These are phyloP conservation scores for Pseudonectria foliicola DNA, from an alignment of 2,329 filamentous ascomycete genomes.

Conservation along the genomic window DNA sequence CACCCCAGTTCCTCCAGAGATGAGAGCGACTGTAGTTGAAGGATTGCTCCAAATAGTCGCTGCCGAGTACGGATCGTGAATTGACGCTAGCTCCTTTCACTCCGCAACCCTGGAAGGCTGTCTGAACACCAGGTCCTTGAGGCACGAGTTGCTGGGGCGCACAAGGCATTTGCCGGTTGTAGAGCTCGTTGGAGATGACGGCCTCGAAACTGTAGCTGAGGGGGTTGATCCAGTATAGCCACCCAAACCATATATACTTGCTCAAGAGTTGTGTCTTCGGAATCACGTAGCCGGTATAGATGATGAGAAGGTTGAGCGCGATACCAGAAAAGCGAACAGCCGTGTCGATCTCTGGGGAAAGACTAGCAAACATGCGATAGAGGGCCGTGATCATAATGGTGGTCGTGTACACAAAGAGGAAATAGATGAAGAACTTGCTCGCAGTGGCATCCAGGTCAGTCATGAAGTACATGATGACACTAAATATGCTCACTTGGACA, in stretches of 20 bases:
- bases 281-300: constrained; percentile 60
- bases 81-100: constrained; percentile 46
- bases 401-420: constrained; percentile 51
- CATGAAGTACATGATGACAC: constrained; percentile 69
- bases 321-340: constrained; percentile 52
- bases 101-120: constrained; percentile 46
- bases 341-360: constrained; percentile 53
- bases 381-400: constrained; percentile 49
- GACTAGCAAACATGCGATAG: constrained; percentile 45
- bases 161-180: constrained; percentile 44
- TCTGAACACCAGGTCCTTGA: constrained; percentile 32
- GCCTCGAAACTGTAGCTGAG: constrained; percentile 59
- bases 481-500: constrained; percentile 58
- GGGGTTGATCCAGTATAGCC: constrained; percentile 59
- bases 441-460: constrained; percentile 57
- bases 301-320: constrained; percentile 53
- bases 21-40: constrained; percentile 43
- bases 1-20: constrained; percentile 17
- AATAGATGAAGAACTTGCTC: constrained; percentile 59
- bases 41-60: constrained; percentile 43
- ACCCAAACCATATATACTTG: constrained; percentile 62
- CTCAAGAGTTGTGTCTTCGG: constrained; percentile 45
- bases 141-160: constrained; percentile 39
- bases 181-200: constrained; percentile 48
- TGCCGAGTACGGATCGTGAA: constrained; percentile 40